These are phyloP conservation scores for Zostera marina DNA, from an alignment of 116 monocot species.

Conservation along the genomic window DNA sequence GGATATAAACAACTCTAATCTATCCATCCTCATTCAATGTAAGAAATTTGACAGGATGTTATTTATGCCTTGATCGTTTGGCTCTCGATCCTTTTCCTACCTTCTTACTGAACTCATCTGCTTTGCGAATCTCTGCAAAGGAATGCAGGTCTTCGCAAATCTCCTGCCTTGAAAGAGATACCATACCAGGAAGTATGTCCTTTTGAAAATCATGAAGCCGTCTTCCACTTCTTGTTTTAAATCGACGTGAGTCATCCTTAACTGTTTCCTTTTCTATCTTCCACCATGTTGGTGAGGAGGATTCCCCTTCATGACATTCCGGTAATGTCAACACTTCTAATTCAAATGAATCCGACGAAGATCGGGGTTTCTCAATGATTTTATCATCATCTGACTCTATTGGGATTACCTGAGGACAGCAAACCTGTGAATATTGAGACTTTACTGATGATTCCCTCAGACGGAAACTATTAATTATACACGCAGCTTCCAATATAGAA, in stretches of 20 bases:
- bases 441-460: slow-evolving; percentile 3
- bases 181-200: slow-evolving; percentile 68
- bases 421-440: not conserved
- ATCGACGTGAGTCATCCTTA: slow-evolving; percentile 7
- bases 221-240: slow-evolving; percentile 44
- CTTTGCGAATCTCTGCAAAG: slow-evolving; percentile 18
- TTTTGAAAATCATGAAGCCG: slow-evolving; percentile 61
- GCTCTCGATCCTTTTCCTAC: slow-evolving; percentile 8
- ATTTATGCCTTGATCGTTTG: slow-evolving; percentile 20
- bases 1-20: not conserved
- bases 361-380: slow-evolving; percentile 9
- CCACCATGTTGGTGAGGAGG: slow-evolving; percentile 1
- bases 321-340: slow-evolving; percentile 27
- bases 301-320: slow-evolving; percentile 21
- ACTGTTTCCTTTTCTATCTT: slow-evolving; percentile 4
- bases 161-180: slow-evolving; percentile 68
- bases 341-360: slow-evolving; percentile 63
- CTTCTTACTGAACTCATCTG: slow-evolving; percentile 27
- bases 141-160: slow-evolving; percentile 73
- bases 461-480: slow-evolving; percentile 13
- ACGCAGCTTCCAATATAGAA: slow-evolving; percentile 16
- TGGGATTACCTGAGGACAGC: not conserved
- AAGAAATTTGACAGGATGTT: not conserved
- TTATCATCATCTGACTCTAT: not conserved
- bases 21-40: too few species aligned